Conservation (phyloP, 2,329 filamentous ascomycete species). For the Penicillium expansum region DNA sequence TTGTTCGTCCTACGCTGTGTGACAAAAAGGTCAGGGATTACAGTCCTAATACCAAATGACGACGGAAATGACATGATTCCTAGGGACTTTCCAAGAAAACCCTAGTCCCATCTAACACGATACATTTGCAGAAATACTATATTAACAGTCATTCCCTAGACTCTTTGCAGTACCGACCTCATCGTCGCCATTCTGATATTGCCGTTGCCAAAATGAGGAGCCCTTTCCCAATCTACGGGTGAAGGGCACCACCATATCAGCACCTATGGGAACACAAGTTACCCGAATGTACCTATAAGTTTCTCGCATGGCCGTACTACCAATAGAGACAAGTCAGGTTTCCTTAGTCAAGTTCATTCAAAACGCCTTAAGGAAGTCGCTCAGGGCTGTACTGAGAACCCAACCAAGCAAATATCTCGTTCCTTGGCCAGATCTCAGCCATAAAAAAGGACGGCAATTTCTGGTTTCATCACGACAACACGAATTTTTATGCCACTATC, state of each 20-base stretch:
- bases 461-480: neutral
- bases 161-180: constrained; percentile 14
- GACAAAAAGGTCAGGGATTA: neutral
- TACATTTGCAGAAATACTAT: neutral
- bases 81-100: neutral
- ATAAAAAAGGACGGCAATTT: neutral
- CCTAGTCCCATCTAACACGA: neutral
- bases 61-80: neutral
- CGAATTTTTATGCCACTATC: neutral
- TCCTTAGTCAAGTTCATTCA: constrained; percentile 68
- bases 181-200: constrained; percentile 44
- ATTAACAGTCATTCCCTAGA: constrained; percentile 11
- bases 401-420: constrained; percentile 90
- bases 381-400: constrained; percentile 54
- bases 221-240: constrained; percentile 63
- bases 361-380: constrained; percentile 60
- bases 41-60: neutral
- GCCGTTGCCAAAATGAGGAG: constrained; percentile 76
- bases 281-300: constrained; percentile 73
- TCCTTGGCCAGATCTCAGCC: neutral
- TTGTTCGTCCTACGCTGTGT: neutral
- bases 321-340: constrained; percentile 73
- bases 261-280: constrained; percentile 84
- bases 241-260: constrained; percentile 63
- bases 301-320: constrained; percentile 64